Evolutionary conservation across 345 rosid species (phyloP), one percentile per base, ranked within the genome.

Genomic region (Viola odorata): DNA sequence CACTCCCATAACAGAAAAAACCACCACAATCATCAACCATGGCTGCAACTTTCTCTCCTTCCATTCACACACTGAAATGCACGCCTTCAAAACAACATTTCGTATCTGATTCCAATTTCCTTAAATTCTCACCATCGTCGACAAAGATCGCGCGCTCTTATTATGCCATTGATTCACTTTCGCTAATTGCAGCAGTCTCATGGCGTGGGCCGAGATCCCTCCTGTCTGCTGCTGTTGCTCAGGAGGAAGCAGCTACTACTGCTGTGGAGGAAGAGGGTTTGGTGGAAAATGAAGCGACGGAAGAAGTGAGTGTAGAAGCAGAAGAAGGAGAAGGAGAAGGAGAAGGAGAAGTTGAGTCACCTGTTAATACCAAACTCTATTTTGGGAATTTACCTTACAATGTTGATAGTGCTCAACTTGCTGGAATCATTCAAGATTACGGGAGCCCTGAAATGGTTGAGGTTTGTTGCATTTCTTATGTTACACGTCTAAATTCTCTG

Each of bases 321-420:
- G 64, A 11, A 10, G 73, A 13, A 12, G 57, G 5, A 6, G 74
- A 11, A 14, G 66, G 39, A 32, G 75, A 48, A 39, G 38, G 37
- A 40, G 66, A 32, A 14, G 72, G 64, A 8, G 63, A 53, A 53
- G 42, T 15, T 8, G 59, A 56, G 42, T 67, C 40, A 5, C 2
- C 67, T n/a, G 60, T 77, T 9, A 81, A 70, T 53, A 89, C 97
- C 36, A 92, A 89, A 77, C 88, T 92, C 60, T 92, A 87, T 77
- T 84, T 89, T 61, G 99, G 98, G 50, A 92, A 92, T 66, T 77
- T 92, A 71, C 96, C 97, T 55, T 92, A 84, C 50, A 89, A 81
- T 60, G 85, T 92, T 44, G 99, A 92, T 44, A 89, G 97, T 73
- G 85, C 99, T 3, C 85, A 86, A 65, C 82, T 92, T n/a, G 97